These are phyloP conservation scores for Colletotrichum sp. DNA, from an alignment of 2,329 filamentous ascomycete species.

Conservation along the genomic window DNA sequence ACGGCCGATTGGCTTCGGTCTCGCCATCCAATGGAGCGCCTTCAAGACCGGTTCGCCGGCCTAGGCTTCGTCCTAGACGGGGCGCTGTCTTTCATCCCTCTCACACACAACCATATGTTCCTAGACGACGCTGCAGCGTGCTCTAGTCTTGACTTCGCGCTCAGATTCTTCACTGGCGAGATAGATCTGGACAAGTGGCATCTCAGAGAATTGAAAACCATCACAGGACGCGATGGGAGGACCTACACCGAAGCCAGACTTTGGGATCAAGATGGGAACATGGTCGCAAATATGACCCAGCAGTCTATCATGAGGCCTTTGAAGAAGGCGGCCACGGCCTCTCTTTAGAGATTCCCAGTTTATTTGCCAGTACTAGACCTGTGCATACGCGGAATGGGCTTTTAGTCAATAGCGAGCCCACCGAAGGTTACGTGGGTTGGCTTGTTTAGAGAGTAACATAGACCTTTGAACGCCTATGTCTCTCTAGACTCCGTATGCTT, in stretches of 20 bases:
- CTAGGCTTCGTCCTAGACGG: conserved; percentile 51
- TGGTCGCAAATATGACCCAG: conserved; percentile 55
- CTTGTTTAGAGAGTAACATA: neutral
- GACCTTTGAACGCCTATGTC: neutral
- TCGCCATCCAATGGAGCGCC: conserved; percentile 20
- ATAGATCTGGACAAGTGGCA: conserved; percentile 47
- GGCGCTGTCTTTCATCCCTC: conserved; percentile 46
- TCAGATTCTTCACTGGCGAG: conserved; percentile 45
- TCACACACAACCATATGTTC: conserved; percentile 46
- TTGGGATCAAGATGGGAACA: conserved; percentile 46
- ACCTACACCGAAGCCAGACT: conserved; percentile 49
- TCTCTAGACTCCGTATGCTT: neutral
- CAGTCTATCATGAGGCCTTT: conserved; percentile 41
- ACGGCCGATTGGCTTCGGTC: conserved; percentile 48
- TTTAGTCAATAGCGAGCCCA: neutral
- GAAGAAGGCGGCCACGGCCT: neutral
- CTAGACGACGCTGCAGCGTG: conserved; percentile 49
- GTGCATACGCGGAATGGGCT: neutral
- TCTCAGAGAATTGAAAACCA: conserved; percentile 44
- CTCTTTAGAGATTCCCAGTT: neutral
- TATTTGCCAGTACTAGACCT: neutral
- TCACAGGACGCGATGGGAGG: conserved; percentile 42
- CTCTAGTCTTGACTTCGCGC: conserved; percentile 54
- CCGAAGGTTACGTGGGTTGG: neutral
- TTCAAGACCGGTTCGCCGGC: conserved; percentile 38